phyloP scores from a whole-genome alignment of 1,284 basidiomycete species.

The Agaricales sp. region DNA sequence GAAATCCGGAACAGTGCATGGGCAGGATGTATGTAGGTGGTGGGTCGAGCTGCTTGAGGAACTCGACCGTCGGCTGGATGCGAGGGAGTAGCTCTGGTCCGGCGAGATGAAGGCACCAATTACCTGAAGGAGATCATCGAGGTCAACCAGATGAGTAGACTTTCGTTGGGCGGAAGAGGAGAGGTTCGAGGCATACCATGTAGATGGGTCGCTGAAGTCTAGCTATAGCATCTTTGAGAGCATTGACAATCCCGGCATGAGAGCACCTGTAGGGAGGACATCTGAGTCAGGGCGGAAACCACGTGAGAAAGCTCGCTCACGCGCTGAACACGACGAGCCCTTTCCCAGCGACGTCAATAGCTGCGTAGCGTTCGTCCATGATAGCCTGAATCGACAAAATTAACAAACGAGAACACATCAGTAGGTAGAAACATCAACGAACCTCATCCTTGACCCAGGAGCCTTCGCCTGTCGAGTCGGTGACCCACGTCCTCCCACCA shows the following conservation, averaged over 20 bases:
- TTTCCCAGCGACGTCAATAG: slow-evolving; percentile 67
- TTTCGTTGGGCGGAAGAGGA: not conserved
- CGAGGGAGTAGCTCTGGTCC: slow-evolving; percentile 50
- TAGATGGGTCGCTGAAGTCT: slow-evolving; percentile 61
- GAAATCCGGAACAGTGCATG: slow-evolving; percentile 78
- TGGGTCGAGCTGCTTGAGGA: slow-evolving; percentile 49
- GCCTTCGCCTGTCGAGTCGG: slow-evolving; percentile 26
- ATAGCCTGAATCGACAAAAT: slow-evolving; percentile 42
- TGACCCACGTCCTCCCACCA: no score
- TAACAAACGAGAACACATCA: not conserved
- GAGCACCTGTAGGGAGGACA: slow-evolving; percentile 43
- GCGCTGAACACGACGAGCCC: slow-evolving; percentile 75
- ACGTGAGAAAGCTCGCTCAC: slow-evolving; percentile 19
- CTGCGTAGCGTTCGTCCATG: slow-evolving; percentile 75
- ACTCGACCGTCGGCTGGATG: slow-evolving; percentile 61
- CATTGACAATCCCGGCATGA: slow-evolving; percentile 79
- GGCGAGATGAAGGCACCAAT: slow-evolving; percentile 75
- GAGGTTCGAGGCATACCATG: slow-evolving; percentile 39
- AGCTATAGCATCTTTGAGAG: slow-evolving; percentile 54
- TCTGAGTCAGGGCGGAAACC: not conserved
- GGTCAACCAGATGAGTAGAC: slow-evolving; percentile 3
- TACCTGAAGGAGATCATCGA: slow-evolving; percentile 33
- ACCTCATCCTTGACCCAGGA: slow-evolving; percentile 58
- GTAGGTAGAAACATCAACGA: not conserved
- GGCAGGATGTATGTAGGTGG: slow-evolving; percentile 64